phyloP scores from a whole-genome alignment of 345 rosid species.

The Pistacia vera region DNA sequence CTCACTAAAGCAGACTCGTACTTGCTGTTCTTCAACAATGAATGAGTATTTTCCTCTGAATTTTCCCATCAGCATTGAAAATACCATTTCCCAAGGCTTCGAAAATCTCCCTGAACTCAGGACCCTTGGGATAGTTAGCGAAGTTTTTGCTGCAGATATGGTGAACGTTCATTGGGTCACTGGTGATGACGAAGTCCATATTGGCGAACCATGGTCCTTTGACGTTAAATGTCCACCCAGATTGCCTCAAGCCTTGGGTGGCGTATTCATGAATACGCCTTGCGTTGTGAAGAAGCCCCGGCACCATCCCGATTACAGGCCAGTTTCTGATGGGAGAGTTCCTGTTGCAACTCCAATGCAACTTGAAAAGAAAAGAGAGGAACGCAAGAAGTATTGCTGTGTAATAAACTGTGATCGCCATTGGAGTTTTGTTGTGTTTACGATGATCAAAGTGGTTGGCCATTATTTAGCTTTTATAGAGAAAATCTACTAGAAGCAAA shows the following conservation, averaged over 20 bases:
- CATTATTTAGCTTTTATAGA: too few relatives aligned
- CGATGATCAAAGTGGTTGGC: too few relatives aligned
- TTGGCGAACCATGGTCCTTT: constrained; percentile 28
- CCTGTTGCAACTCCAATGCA: too few relatives aligned
- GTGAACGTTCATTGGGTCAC: constrained; percentile 19
- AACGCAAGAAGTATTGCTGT: too few relatives aligned
- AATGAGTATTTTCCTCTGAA: constrained; percentile 17
- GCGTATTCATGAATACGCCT: background rate
- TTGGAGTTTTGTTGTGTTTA: too few relatives aligned
- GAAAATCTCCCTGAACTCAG: constrained; percentile 16
- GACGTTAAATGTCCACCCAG: constrained; percentile 16
- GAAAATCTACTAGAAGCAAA: too few relatives aligned
- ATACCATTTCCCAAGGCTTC: constrained; percentile 28
- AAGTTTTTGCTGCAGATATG: constrained; percentile 23
- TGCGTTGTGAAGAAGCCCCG: constrained; percentile 10
- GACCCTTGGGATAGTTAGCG: constrained; percentile 23
- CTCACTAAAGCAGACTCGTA: background rate
- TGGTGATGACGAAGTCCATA: constrained; percentile 12
- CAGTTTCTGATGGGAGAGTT: constrained; percentile 9
- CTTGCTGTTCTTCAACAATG: constrained; percentile 9
- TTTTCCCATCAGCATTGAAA: constrained; percentile 26
- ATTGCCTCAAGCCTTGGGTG: background rate
- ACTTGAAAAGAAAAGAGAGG: too few relatives aligned
- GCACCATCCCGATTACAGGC: constrained; percentile 27
- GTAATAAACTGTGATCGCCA: too few relatives aligned